Evolutionary conservation across 2,329 filamentous ascomycete genomes (phyloP).

Genomic region (Pyrenochaeta sp.): DNA sequence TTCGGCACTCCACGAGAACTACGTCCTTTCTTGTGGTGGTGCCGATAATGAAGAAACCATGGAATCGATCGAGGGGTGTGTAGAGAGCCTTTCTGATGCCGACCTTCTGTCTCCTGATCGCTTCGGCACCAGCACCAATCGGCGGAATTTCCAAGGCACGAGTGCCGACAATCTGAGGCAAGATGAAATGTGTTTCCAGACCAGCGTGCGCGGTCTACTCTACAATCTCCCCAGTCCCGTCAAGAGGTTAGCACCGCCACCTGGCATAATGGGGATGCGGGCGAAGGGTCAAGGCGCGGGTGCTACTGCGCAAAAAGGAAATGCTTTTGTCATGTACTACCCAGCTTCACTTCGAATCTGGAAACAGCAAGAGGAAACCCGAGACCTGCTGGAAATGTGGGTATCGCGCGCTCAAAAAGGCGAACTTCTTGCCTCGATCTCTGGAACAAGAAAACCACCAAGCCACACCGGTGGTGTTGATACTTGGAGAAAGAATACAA

Average conservation of each 20-base stretch:
- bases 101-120: slow-evolving; percentile 82
- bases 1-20: slow-evolving; percentile 92
- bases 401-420: slow-evolving; percentile 63
- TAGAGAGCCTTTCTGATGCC: slow-evolving; percentile 84
- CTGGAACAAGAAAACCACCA: slow-evolving; percentile 34
- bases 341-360: slow-evolving; percentile 84
- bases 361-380: slow-evolving; percentile 82
- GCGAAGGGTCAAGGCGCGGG: slow-evolving; percentile 32
- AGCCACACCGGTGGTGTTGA: slow-evolving; percentile 48
- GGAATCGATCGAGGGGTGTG: slow-evolving; percentile 83
- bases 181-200: slow-evolving; percentile 93
- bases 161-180: slow-evolving; percentile 79
- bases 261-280: slow-evolving; percentile 46
- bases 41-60: slow-evolving; percentile 68
- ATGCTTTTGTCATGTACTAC: slow-evolving; percentile 90
- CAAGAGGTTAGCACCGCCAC: slow-evolving; percentile 61
- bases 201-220: slow-evolving; percentile 83
- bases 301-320: slow-evolving; percentile 50
- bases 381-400: slow-evolving; percentile 75
- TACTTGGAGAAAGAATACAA: slow-evolving; percentile 42
- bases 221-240: slow-evolving; percentile 88
- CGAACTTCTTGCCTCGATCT: slow-evolving; percentile 30
- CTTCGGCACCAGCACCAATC: slow-evolving; percentile 66
- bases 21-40: slow-evolving; percentile 79
- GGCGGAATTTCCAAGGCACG: slow-evolving; percentile 57